Conservation (phyloP, 495 filamentous ascomycete species). For the Amphirosellinia nigrospora region DNA sequence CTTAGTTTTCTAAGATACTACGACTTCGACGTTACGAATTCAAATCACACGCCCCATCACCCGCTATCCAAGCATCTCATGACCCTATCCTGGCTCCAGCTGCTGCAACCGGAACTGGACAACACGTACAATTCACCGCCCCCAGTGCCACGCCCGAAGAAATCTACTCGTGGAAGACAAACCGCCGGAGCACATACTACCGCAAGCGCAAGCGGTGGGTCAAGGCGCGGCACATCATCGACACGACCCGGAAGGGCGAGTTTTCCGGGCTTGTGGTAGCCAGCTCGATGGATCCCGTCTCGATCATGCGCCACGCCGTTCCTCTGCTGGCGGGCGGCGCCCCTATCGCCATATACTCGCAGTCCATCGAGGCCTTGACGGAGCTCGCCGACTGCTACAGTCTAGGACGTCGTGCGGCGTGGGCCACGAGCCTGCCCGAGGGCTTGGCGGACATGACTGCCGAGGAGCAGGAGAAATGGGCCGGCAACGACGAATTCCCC, state of each 20-base stretch:
- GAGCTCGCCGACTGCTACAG: conserved; percentile 81
- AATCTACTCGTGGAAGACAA: conserved; percentile 71
- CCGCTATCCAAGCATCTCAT: conserved; percentile 83
- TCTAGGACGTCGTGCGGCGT: conserved; percentile 75
- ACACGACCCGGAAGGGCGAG: conserved; percentile 72
- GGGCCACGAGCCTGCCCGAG: conserved; percentile 48
- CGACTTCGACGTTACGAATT: conserved; percentile 72
- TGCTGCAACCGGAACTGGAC: conserved; percentile 76
- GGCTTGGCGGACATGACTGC: conserved; percentile 44
- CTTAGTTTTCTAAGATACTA: conserved; percentile 87
- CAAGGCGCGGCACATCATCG: conserved; percentile 67
- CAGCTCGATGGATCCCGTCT: conserved; percentile 77
- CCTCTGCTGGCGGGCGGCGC: conserved; percentile 84
- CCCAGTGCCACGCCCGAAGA: conserved; percentile 56
- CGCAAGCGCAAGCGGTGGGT: conserved; percentile 86
- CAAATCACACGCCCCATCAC: conserved; percentile 64
- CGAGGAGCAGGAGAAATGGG: conserved; percentile 54
- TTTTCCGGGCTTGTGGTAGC: conserved; percentile 87
- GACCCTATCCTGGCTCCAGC: conserved; percentile 86
- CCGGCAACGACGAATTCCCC: conserved; percentile 72
- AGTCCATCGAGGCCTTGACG: conserved; percentile 76
- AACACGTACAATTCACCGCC: conserved; percentile 66
- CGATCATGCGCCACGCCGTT: conserved; percentile 72
- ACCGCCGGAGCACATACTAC: conserved; percentile 78
- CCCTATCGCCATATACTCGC: conserved; percentile 81